phyloP scores from a whole-genome alignment of 2,329 filamentous ascomycete genomes.

The Talaromyces sp. region DNA sequence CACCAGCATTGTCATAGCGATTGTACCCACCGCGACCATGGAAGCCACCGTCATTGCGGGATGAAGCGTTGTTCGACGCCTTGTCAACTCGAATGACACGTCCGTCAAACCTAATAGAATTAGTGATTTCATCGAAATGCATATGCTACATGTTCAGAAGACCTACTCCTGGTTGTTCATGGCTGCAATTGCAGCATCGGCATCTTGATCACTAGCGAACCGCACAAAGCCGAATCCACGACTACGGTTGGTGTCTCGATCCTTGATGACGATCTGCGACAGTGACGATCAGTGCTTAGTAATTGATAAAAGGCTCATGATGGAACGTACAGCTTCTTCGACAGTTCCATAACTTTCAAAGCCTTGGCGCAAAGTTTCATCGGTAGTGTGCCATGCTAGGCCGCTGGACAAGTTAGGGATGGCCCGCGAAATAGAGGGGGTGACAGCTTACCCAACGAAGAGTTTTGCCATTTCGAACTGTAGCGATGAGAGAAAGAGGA shows the following conservation, averaged over 20 bases:
- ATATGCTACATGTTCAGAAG: conserved; percentile 10
- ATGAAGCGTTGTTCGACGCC: conserved; percentile 72
- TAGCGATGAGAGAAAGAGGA: background rate
- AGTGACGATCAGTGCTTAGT: background rate
- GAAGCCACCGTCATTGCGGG: conserved; percentile 46
- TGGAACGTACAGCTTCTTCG: conserved; percentile 82
- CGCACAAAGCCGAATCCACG: conserved; percentile 97
- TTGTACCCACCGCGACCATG: conserved; percentile 45
- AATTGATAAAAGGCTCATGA: conserved; percentile 8
- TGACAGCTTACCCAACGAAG: conserved; percentile 71
- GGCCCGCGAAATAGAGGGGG: conserved; percentile 4
- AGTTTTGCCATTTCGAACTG: conserved; percentile 73
- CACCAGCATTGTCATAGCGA: conserved; percentile 31
- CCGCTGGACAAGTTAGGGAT: conserved; percentile 56
- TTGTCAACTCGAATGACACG: conserved; percentile 93
- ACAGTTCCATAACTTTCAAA: conserved; percentile 89
- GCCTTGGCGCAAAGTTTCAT: conserved; percentile 77
- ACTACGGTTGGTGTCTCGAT: conserved; percentile 93
- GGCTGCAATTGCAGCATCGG: conserved; percentile 36
- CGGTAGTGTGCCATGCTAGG: conserved; percentile 97
- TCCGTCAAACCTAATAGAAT: conserved; percentile 71
- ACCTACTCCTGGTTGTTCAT: conserved; percentile 65
- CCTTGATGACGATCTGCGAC: conserved; percentile 89
- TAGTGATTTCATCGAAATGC: conserved; percentile 15
- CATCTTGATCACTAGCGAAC: conserved; percentile 54